Base-by-base conservation (phyloP, 2,329 filamentous ascomycete genomes). In the Aspergillus arachidicola region DNA sequence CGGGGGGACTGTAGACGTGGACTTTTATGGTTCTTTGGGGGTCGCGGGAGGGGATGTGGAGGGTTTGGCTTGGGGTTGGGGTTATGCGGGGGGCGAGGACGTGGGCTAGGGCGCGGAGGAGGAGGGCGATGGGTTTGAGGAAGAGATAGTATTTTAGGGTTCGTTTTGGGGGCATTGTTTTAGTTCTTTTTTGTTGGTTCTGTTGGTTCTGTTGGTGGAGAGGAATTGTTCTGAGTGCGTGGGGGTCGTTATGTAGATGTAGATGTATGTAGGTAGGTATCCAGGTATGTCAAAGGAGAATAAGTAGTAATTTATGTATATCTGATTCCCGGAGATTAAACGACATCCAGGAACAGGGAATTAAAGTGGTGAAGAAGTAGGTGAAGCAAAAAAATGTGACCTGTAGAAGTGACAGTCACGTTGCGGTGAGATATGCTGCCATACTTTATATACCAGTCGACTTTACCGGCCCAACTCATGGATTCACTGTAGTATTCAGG, bases 21-120 rank as follows among this genome's bases (percentile, higher is more conserved):
- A 61, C 62, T 61, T 66, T 72, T 62, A 76, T 74, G 11, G 61
- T 68, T 19, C 68, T 70, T 16, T 60, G 64, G 16, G 55, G 34
- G 26, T 72, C 70, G 48, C 71, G 68, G 19, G 69, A 67, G 4
- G 70, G 70, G 30, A 75, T 69, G 26, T 64, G 60, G 14, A 69
- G 38, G 23, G 66, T 62, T 16, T 65, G 61, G 48, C 73, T 70
- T 9, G 72, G 72, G 28, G 63, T 64, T 2, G 70, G 61, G 14
- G 64, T 43, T 4, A 67, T 51, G 23, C 36, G n/a, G 7, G 36
- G 56, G 21, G 12, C 16, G 32, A 62, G 26, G 28, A 23, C 26
- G 26, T 16, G 2, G 51, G 34, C n/a, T 1, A 62, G 48, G 5
- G 34, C 6, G 26, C 54, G 43, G 10, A 61, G 51, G 21, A 60